Base-by-base conservation (phyloP, 2,329 filamentous ascomycete species). In the Fusarium multiceps region DNA sequence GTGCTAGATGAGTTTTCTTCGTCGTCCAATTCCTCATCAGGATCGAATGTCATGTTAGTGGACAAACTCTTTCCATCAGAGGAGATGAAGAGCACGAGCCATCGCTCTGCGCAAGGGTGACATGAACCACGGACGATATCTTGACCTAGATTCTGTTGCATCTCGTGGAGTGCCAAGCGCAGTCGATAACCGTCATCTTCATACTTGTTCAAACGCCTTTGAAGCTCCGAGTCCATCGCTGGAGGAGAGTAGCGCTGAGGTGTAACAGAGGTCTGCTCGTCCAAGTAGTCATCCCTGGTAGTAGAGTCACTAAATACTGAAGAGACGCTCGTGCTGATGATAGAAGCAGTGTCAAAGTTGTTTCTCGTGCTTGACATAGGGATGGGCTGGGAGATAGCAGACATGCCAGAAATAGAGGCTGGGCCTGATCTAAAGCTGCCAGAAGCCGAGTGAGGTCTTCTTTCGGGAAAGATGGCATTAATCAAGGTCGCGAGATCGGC, bases 381-480 rank as follows among this genome's bases (percentile, higher is more conserved):
- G 84, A 83, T 92, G 71, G 80, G 90, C 81, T 86, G 92, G 77
- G 85, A 97, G 74, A 84, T 89, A 74, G 77, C 87, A 80, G 82
- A 94, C 80, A 86, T 92, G 76, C 85, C 94, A 75, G 82, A 93
- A 76, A 85, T 87, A 67, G 85, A 93, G 80, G 82, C 93, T 50
- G 85, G 91, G 75, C 83, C 92, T 73, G 85, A 94, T 81, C 82
- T 87, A 79, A 88, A 85, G 77, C 81, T 90, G 79, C 83, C 88
- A 68, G 82, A 91, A 59, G 83, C 84, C 2, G 90, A 93, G 37
- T 85, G 84, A 3, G 91, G 89, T 42, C 90, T 84, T 56, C 87
- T 86, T 74, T 93, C 90, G 1, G 94, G 94, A 75, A 94, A 97
- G 16, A 98, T 86, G 13, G 92, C 91, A 78, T 96, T 93, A 68